Percentiles rank a stretch among this genome's conserved stretches.
Evolutionary conservation across 495 filamentous ascomycete species (phyloP).

Genomic region (Chaetomium cochliodes): DNA sequence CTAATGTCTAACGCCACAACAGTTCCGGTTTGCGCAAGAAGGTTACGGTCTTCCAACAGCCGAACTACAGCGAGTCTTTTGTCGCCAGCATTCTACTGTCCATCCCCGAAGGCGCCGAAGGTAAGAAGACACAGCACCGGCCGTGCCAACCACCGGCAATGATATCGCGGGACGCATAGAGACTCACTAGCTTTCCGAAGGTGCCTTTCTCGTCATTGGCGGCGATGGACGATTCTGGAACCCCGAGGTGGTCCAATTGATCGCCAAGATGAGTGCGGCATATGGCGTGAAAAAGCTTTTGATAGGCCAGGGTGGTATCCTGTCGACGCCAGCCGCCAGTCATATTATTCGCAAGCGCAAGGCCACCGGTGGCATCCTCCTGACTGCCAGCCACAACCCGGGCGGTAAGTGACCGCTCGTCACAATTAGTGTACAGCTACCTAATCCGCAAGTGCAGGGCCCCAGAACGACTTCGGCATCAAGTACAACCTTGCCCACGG

Average conservation of each 20-base stretch:
- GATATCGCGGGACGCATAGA: not conserved
- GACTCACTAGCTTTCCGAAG: constrained; percentile 36
- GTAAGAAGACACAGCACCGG: constrained; percentile 25
- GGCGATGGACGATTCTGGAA: constrained; percentile 98
- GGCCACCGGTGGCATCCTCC: constrained; percentile 91
- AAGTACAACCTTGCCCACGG: constrained; percentile 98
- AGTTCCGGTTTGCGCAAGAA: constrained; percentile 98
- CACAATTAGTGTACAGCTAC: not conserved
- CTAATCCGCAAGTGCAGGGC: constrained; percentile 55
- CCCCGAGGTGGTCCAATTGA: constrained; percentile 90
- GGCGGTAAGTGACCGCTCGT: constrained; percentile 64
- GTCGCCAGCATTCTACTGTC: constrained; percentile 89
- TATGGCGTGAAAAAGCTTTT: constrained; percentile 99
- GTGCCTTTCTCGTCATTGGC: constrained; percentile 89
- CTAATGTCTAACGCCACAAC: constrained; percentile 11
- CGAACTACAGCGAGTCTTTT: constrained; percentile 94
- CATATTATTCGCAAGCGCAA: constrained; percentile 90
- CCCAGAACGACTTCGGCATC: constrained; percentile 93
- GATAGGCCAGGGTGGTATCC: constrained; percentile 91
- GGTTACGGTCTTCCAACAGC: constrained; percentile 94
- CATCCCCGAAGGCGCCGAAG: constrained; percentile 87
- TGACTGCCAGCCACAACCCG: constrained; percentile 97
- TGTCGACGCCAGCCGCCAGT: constrained; percentile 93
- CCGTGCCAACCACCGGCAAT: not conserved
- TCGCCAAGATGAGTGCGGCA: constrained; percentile 93